Conservation (phyloP, 805 yeast species). For the Yueomyces sp. region DNA sequence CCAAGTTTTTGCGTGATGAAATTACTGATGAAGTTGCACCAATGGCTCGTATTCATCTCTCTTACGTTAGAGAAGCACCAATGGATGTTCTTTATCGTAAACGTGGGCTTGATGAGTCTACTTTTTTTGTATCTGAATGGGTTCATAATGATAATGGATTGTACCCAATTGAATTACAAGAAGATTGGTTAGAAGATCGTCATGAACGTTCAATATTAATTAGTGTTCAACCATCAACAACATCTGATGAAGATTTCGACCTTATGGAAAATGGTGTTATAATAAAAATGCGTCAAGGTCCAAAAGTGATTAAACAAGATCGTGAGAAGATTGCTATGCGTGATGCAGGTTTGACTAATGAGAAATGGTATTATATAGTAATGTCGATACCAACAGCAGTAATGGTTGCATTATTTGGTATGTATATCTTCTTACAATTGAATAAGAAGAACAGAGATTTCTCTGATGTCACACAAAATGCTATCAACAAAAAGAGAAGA, state of each 20-base stretch:
- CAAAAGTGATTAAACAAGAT: conserved; percentile 29
- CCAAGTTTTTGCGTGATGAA: conserved; percentile 38
- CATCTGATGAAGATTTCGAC: conserved; percentile 54
- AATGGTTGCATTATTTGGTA: conserved; percentile 40
- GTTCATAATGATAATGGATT: conserved; percentile 46
- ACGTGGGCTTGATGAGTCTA: conserved; percentile 15
- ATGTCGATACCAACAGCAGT: conserved; percentile 59
- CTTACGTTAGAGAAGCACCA: conserved; percentile 44
- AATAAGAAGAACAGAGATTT: conserved; percentile 47
- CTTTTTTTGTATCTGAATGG: conserved; percentile 69
- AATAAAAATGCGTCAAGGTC: conserved; percentile 28
- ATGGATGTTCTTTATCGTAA: conserved; percentile 45
- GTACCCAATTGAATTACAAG: conserved; percentile 45
- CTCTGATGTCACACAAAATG: conserved; percentile 27
- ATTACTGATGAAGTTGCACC: conserved; percentile 32
- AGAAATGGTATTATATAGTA: conserved; percentile 47
- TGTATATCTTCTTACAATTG: conserved; percentile 49
- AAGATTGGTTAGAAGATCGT: conserved; percentile 49
- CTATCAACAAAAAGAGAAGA: conserved; percentile 25
- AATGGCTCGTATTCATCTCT: conserved; percentile 53
- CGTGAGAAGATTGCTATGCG: conserved; percentile 30
- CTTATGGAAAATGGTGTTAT: conserved; percentile 38
- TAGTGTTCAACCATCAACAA: conserved; percentile 60
- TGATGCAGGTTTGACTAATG: conserved; percentile 33
- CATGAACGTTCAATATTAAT: conserved; percentile 44